Evolutionary conservation across 2,329 filamentous ascomycete genomes (phyloP), one percentile per base, ranked within the genome.

Genomic region (Daldinia sp.): DNA sequence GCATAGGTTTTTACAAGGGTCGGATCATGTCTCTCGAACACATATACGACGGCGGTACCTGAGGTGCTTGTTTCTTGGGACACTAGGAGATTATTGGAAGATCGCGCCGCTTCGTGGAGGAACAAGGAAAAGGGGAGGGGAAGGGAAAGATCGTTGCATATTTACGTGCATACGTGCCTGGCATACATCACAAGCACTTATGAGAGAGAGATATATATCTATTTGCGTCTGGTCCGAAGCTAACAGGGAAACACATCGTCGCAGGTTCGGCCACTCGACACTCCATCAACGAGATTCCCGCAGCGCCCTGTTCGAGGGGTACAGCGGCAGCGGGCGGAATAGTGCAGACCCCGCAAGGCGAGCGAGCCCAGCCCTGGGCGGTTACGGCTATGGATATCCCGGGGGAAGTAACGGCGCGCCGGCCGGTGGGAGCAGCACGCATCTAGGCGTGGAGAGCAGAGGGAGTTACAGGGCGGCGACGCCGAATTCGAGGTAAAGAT

Each of bases 261-360:
- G 26, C 69, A 92, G 91, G 83, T 93, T 92, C 79, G 86, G 88
- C 74, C 82, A 86, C 74, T 90, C 89, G 54, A 86, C 86, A 72
- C 87, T 93, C 69, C 91, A 93, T 79, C 91, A 93, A 83, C 87
- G 91, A 83, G 85, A 93, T 83, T 86, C 89, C 76, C 85, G 91
- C 77, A 90, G 88, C 77, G 89, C 90, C 72, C 88, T 94, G 71
- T 94, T 94, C 81, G 90, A 92, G 73, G 89, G 90, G 74, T 94
- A 93, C 81, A 89, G 86, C 71, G 86, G 86, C 74, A 82, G 83
- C 76, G 84, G 82, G 69, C 86, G 86, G 73, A 82, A 83, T 75
- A 84, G 82, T 68, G 79, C 67, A 70, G 80, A 82, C 70, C 73
- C 79, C 55, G 77, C 79, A 72, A 80, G 83, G 69, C 78, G 82